These are phyloP conservation scores for Blepharisma japonicum DNA, from an alignment of 73 alveolate species.

Conservation along the genomic window DNA sequence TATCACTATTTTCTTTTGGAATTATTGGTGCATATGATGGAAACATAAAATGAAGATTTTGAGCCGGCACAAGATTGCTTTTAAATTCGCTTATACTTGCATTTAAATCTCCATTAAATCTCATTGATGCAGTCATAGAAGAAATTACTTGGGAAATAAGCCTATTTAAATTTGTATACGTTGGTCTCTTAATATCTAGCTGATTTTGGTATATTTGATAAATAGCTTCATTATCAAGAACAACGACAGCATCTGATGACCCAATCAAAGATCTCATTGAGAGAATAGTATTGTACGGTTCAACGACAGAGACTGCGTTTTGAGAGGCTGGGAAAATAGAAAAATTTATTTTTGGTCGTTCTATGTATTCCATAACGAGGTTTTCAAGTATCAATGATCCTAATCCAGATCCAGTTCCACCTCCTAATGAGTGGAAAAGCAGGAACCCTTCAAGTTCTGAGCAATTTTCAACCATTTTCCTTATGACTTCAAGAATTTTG, in stretches of 20 bases:
- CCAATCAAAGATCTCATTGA: conserved; percentile 64
- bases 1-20: conserved; percentile 45
- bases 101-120: conserved; percentile 67
- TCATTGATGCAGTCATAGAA: conserved; percentile 68
- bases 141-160: conserved; percentile 81
- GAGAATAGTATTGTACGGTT: conserved; percentile 80
- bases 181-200: conserved; percentile 90
- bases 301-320: conserved; percentile 85
- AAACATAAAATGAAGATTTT: conserved; percentile 61
- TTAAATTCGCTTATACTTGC: conserved; percentile 53
- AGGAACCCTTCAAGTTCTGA: conserved; percentile 77
- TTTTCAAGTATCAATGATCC: conserved; percentile 76
- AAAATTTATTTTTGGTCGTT: conserved; percentile 79
- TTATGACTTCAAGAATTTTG: conserved; percentile 81
- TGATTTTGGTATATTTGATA: conserved; percentile 92
- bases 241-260: conserved; percentile 83
- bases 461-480: conserved; percentile 89
- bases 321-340: conserved; percentile 78
- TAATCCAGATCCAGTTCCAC: conserved; percentile 87
- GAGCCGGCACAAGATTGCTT: conserved; percentile 63
- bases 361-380: conserved; percentile 85
- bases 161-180: conserved; percentile 87
- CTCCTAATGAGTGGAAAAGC: conserved; percentile 73
- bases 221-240: conserved; percentile 95
- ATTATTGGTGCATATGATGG: conserved; percentile 61